These are phyloP conservation scores for Casuarina glauca DNA, from an alignment of 306 rosid genomes.

Conservation along the genomic window DNA sequence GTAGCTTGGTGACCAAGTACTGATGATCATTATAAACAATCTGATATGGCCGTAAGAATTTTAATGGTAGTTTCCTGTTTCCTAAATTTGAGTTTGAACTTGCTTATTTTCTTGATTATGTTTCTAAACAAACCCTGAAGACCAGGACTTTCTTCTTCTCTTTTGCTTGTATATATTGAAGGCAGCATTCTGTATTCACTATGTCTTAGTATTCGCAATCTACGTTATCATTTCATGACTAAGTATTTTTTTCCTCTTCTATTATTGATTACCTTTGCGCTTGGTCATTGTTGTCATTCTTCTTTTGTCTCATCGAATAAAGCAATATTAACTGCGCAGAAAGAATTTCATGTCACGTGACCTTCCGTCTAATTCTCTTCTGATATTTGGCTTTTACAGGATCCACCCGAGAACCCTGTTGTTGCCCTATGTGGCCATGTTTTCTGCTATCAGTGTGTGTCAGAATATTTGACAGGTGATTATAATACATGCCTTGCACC, in stretches of 20 bases:
- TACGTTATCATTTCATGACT: background rate
- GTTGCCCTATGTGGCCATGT: conserved; percentile 87
- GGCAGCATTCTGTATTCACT: background rate
- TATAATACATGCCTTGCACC: conserved; percentile 74
- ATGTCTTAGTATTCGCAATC: background rate
- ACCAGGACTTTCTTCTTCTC: background rate
- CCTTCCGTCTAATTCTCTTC: conserved; percentile 27
- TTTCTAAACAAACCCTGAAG: background rate
- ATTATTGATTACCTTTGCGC: background rate
- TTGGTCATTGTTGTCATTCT: background rate
- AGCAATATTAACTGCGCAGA: background rate
- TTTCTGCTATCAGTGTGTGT: conserved; percentile 88
- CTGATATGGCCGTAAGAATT: background rate
- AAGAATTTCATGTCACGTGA: background rate
- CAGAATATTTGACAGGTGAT: conserved; percentile 73
- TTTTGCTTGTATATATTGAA: background rate
- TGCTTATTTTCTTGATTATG: background rate
- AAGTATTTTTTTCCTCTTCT: background rate
- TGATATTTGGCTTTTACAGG: conserved; percentile 53
- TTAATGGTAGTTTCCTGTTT: background rate
- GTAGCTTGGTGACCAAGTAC: background rate
- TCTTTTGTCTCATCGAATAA: background rate
- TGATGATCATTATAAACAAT: conserved; percentile 1
- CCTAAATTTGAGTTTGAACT: background rate
- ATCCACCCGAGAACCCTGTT: conserved; percentile 81